Evolutionary conservation across 768 basidiomycete species (phyloP), one percentile per base, ranked within the genome.

Genomic region (Lentinus tigrinus): DNA sequence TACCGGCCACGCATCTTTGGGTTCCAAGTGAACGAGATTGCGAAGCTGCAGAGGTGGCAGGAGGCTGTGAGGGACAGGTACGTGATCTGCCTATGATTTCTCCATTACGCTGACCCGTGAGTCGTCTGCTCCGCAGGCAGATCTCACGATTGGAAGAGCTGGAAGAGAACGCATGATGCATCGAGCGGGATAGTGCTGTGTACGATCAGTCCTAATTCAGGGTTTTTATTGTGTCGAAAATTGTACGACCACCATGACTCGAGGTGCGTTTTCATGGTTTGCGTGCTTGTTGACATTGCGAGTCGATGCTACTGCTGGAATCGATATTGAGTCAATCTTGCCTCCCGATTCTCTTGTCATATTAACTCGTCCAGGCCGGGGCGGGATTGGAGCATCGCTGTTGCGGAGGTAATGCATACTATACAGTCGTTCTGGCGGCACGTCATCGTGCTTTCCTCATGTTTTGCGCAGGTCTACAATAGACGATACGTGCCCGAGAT

Each of bases 1-100:
- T 95, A 97, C 72, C 80, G 91, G 53, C 95, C 96, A 31, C 86
- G 87, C 69, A 95, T 98, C 52, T 98, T 98, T 73, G 97, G 97
- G 1, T 99, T 99, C 81, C 93, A 95, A 74, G 77, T 98, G 36
- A 84, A 98, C 67, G 97, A 98, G 77, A 87, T 84, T 58, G 96
- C 96, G 17, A 95, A 89, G 73, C 73, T 97, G 64, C 90, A 95
- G 70, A 79, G 95, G 66, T 99, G 97, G 97, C 93, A 98, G 73
- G 93, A 94, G 74, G 95, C 93, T 3, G 83, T 89, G 37, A 76
- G 96, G 53, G 95, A 98, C 73, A 81, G 83, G 93, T 89, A 60
- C 58, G 85, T 78, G 1, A 0, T 14, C 47, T 23, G 10, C 14
- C 5, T 11, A 17, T 34, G n/a, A 11, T 27, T 5, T 17, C 14